phyloP scores from a whole-genome alignment of 140 eudicot species.

The Flaveria floridana region DNA sequence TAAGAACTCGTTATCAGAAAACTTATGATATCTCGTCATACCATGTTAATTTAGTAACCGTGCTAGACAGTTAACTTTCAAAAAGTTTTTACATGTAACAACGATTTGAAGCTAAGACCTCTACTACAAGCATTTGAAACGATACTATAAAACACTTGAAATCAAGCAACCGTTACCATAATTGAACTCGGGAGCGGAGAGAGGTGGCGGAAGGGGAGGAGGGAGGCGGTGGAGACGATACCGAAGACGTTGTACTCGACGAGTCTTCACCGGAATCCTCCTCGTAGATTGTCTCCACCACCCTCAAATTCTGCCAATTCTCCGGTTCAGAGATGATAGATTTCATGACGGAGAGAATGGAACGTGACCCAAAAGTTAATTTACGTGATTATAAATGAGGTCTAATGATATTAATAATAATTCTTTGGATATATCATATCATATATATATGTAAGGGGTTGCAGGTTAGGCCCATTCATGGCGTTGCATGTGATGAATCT shows the following conservation, averaged over 20 bases:
- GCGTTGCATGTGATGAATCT: conserved; percentile 44
- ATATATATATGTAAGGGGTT: neutral
- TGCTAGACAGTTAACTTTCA: neutral
- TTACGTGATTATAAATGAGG: conserved; percentile 11
- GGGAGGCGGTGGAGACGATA: conserved; percentile 42
- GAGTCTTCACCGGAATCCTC: conserved; percentile 52
- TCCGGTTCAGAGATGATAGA: conserved; percentile 30
- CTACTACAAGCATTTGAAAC: neutral
- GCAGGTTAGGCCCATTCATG: conserved; percentile 39
- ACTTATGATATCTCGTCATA: too few relatives aligned
- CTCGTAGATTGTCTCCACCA: conserved; percentile 75
- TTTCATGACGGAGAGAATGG: conserved; percentile 24
- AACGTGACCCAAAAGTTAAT: neutral
- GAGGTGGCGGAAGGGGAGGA: conserved; percentile 45
- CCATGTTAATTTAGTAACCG: too few relatives aligned
- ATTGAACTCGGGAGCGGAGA: conserved; percentile 49
- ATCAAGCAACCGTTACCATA: conserved; percentile 38
- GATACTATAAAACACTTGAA: neutral
- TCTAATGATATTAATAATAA: neutral
- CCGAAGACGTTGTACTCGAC: conserved; percentile 26
- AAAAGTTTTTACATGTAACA: too few relatives aligned
- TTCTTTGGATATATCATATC: neutral
- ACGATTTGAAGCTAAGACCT: neutral
- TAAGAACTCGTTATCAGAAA: too few relatives aligned
- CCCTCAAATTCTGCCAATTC: conserved; percentile 49